Conservation (phyloP, 345 rosid species). For the Sisymbrium irio region DNA sequence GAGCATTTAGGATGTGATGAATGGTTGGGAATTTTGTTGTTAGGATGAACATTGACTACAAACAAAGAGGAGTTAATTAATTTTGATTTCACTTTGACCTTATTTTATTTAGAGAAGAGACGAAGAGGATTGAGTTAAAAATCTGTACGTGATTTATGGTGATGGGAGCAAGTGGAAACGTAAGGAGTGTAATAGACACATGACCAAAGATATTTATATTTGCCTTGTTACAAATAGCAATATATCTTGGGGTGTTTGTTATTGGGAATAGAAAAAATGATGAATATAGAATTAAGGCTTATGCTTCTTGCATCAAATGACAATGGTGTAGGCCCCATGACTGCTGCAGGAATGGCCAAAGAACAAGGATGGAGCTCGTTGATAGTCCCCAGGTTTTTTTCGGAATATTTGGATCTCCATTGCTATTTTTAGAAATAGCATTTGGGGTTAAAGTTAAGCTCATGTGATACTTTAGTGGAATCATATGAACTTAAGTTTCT, state of each 20-base stretch:
- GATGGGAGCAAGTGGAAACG: conserved; percentile 70
- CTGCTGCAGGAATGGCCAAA: conserved; percentile 81
- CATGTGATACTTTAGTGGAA: conserved; percentile 34
- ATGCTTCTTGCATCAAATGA: conserved; percentile 78
- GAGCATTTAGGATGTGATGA: too few species aligned
- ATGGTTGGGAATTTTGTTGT: too few species aligned
- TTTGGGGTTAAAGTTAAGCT: conserved; percentile 44
- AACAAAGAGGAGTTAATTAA: too few species aligned
- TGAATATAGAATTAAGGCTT: conserved; percentile 49
- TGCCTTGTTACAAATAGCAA: conserved; percentile 52
- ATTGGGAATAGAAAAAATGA: conserved; percentile 60
- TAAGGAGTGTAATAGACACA: conserved; percentile 66
- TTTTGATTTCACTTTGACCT: too few species aligned
- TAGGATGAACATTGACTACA: too few species aligned
- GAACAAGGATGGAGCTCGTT: conserved; percentile 63
- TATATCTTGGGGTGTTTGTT: conserved; percentile 59
- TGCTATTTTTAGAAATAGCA: conserved; percentile 54
- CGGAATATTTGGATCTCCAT: conserved; percentile 58
- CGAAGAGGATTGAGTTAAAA: too few species aligned
- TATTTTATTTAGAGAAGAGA: too few species aligned
- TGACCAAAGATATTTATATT: too few species aligned
- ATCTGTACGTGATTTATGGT: too few species aligned
- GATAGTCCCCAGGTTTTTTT: conserved; percentile 59
- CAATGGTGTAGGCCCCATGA: conserved; percentile 75
- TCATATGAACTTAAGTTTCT: too few species aligned